Percentiles rank a stretch among this genome's conserved stretches.
Conservation (phyloP, 345 rosid species). For the Melaleuca quinquenervia region DNA sequence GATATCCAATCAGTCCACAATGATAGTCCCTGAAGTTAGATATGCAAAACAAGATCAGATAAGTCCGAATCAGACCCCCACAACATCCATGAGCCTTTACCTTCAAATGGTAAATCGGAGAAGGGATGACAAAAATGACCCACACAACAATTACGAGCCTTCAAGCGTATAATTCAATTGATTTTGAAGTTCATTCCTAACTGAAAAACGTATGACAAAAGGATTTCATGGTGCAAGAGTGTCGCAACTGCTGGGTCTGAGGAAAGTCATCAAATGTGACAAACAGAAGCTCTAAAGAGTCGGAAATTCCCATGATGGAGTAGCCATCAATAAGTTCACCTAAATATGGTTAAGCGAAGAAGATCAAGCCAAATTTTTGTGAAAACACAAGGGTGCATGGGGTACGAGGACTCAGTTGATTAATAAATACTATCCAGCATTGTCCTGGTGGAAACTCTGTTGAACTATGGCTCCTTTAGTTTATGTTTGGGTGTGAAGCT, state of each 20-base stretch:
- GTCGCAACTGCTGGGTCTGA: neutral
- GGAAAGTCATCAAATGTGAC: neutral
- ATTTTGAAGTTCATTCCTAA: neutral
- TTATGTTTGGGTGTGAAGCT: neutral
- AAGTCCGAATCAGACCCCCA: neutral
- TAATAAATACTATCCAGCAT: neutral
- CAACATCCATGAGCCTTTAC: neutral
- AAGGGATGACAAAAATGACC: neutral
- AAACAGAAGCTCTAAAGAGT: neutral
- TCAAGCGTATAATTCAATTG: neutral
- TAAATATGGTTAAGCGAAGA: neutral
- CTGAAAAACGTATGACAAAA: neutral
- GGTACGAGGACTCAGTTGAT: neutral
- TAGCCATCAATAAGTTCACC: neutral
- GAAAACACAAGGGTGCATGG: neutral
- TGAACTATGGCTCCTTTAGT: neutral
- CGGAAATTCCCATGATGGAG: neutral
- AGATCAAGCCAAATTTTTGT: neutral
- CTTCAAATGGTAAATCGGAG: neutral
- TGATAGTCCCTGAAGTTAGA: slow-evolving; percentile 49
- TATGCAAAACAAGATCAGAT: neutral
- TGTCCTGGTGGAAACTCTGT: neutral
- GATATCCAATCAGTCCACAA: slow-evolving; percentile 78
- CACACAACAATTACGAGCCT: neutral
- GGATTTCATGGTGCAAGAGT: neutral